phyloP scores from a whole-genome alignment of 2,329 filamentous ascomycete genomes.

The Zarea fungicola region DNA sequence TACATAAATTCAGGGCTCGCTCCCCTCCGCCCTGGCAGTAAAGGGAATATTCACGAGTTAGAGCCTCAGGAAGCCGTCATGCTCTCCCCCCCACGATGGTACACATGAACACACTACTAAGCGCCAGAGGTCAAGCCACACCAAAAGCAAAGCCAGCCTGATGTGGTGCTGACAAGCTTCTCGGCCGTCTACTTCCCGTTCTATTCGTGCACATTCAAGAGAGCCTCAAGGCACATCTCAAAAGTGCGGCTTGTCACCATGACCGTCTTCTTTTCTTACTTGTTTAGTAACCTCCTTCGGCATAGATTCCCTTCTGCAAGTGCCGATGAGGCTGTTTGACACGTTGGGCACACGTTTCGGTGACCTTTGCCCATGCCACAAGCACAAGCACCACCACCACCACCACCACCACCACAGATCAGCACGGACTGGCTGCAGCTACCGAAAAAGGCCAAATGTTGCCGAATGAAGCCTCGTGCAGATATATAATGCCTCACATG shows the following conservation, averaged over 20 bases:
- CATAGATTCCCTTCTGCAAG: slow-evolving; percentile 9
- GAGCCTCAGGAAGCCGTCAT: slow-evolving; percentile 1
- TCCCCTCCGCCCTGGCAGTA: neutral
- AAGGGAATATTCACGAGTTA: neutral
- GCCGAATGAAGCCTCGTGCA: no score
- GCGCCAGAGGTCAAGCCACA: slow-evolving; percentile 10
- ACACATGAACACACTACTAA: neutral
- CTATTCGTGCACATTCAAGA: neutral
- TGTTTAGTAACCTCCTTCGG: neutral
- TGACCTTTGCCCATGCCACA: neutral
- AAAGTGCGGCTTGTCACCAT: neutral
- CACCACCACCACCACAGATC: neutral
- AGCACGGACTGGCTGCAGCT: no score
- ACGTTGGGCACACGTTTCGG: slow-evolving; percentile 9
- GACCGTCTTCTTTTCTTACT: neutral
- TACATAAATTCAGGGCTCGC: neutral
- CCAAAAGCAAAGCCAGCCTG: neutral
- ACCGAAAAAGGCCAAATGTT: no score
- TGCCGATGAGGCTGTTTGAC: slow-evolving; percentile 7
- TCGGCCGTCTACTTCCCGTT: neutral
- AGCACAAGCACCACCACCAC: slow-evolving; percentile 2
- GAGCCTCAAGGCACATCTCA: slow-evolving; percentile 4
- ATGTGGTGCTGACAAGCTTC: neutral
- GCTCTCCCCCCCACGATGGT: slow-evolving; percentile 3
- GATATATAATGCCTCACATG: no score